A percentile compares a stretch with the other conserved stretches of the same genome.
phyloP scores from a whole-genome alignment of 2,329 filamentous ascomycete genomes.

The Metarhizium sp. region DNA sequence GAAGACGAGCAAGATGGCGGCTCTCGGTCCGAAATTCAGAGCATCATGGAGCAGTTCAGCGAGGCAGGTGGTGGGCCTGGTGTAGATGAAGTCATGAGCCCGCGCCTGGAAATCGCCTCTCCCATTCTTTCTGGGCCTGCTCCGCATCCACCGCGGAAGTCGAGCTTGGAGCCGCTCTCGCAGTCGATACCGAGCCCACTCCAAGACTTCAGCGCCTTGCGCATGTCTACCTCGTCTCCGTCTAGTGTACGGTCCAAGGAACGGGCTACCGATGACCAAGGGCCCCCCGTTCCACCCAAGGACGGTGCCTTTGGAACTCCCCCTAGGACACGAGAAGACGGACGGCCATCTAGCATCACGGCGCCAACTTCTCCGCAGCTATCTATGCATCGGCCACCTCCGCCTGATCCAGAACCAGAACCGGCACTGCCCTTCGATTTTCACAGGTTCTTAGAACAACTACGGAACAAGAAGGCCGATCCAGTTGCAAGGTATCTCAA shows the following conservation, averaged over 20 bases:
- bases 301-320: slow-evolving; percentile 38
- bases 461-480: slow-evolving; percentile 94
- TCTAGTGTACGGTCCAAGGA: slow-evolving; percentile 27
- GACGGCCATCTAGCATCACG: slow-evolving; percentile 14
- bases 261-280: slow-evolving; percentile 33
- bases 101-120: slow-evolving; percentile 71
- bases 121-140: slow-evolving; percentile 59
- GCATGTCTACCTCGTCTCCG: slow-evolving; percentile 30
- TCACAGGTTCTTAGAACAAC: slow-evolving; percentile 89
- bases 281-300: slow-evolving; percentile 51
- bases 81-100: slow-evolving; percentile 85
- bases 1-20: slow-evolving; percentile 59
- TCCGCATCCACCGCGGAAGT: slow-evolving; percentile 72
- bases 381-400: slow-evolving; percentile 53
- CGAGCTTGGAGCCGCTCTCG: slow-evolving; percentile 69
- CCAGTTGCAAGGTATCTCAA: slow-evolving; percentile 92
- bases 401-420: slow-evolving; percentile 68
- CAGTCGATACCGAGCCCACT: slow-evolving; percentile 39
- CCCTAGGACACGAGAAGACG: slow-evolving; percentile 29
- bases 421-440: slow-evolving; percentile 90
- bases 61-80: slow-evolving; percentile 62
- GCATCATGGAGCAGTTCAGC: slow-evolving; percentile 94
- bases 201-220: slow-evolving; percentile 35
- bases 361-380: slow-evolving; percentile 37
- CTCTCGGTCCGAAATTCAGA: slow-evolving; percentile 82